Conservation (phyloP, 2,329 filamentous ascomycete species). For the Epichloe hybrida region DNA sequence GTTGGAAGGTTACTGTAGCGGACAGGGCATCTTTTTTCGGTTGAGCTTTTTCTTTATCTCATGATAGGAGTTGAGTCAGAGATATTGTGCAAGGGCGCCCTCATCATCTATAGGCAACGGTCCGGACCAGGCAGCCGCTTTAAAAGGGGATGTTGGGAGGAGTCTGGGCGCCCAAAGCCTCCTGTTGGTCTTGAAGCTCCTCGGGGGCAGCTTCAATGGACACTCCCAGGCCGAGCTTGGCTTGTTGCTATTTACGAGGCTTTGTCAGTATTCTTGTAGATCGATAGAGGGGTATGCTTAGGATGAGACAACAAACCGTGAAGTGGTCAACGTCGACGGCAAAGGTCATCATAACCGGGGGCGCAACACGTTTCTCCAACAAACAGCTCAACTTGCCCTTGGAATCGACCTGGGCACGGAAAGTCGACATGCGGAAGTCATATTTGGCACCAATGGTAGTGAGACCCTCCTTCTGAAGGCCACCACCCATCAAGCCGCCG, state of each 20-base stretch:
- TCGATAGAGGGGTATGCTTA: background rate
- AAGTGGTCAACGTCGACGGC: conserved; percentile 93
- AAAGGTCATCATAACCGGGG: conserved; percentile 89
- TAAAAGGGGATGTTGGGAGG: conserved; percentile 53
- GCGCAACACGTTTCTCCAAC: conserved; percentile 89
- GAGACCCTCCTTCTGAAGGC: no score
- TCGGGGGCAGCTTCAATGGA: conserved; percentile 79
- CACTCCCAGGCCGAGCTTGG: conserved; percentile 88
- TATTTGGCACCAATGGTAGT: no score
- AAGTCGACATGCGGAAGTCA: conserved; percentile 88
- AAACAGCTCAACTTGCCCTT: conserved; percentile 86
- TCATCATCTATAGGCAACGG: conserved; percentile 4
- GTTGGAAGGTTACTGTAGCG: background rate
- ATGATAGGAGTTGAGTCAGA: conserved; percentile 10
- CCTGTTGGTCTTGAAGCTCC: conserved; percentile 77
- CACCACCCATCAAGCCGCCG: no score
- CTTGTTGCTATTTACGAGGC: conserved; percentile 54
- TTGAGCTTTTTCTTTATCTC: conserved; percentile 9
- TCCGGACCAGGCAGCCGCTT: conserved; percentile 10
- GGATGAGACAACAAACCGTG: conserved; percentile 50
- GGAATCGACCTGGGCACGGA: conserved; percentile 92
- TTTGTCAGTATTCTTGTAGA: conserved; percentile 8
- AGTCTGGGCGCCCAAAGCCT: conserved; percentile 38
- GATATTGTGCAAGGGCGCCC: conserved; percentile 8
- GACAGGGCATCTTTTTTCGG: background rate